phyloP scores from a whole-genome alignment of 768 basidiomycete species.

The Amanita subjunquillea region DNA sequence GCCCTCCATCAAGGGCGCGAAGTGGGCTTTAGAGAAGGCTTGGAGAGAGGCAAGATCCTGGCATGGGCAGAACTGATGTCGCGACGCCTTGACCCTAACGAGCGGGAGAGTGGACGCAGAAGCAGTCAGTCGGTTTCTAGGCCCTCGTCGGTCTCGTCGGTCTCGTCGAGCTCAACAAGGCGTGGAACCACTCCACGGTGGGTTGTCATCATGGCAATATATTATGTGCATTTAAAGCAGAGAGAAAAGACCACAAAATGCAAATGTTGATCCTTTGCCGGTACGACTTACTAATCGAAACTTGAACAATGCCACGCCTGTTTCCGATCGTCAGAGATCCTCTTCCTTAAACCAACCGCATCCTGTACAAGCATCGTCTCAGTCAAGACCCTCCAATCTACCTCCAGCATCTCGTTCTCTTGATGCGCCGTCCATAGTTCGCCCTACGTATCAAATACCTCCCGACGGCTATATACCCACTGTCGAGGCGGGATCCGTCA shows the following conservation, averaged over 20 bases:
- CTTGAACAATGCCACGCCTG: background rate
- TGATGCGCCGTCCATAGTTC: slow-evolving; percentile 13
- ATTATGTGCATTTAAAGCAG: background rate
- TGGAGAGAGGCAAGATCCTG: slow-evolving; percentile 18
- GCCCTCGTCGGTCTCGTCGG: background rate
- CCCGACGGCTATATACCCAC: slow-evolving; percentile 43
- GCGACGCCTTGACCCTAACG: background rate
- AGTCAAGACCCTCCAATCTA: slow-evolving; percentile 9
- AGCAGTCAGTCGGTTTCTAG: background rate
- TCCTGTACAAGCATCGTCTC: slow-evolving; percentile 8
- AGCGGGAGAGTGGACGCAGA: background rate
- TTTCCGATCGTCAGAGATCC: slow-evolving; percentile 1
- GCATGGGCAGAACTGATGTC: slow-evolving; percentile 3
- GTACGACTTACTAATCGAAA: background rate
- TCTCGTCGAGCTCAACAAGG: background rate
- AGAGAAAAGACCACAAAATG: background rate
- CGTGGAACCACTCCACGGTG: slow-evolving; percentile 1
- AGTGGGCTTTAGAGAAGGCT: slow-evolving; percentile 41
- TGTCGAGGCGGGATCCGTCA: slow-evolving; percentile 25
- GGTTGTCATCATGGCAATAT: background rate
- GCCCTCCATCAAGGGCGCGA: slow-evolving; percentile 47
- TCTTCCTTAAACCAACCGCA: slow-evolving; percentile 2
- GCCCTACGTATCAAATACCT: slow-evolving; percentile 21
- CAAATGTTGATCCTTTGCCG: background rate
- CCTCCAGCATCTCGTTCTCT: slow-evolving; percentile 12